Evolutionary conservation across 2,329 filamentous ascomycete species (phyloP), one percentile per base, ranked within the genome.

Genomic region (Phialemoniopsis sp.): DNA sequence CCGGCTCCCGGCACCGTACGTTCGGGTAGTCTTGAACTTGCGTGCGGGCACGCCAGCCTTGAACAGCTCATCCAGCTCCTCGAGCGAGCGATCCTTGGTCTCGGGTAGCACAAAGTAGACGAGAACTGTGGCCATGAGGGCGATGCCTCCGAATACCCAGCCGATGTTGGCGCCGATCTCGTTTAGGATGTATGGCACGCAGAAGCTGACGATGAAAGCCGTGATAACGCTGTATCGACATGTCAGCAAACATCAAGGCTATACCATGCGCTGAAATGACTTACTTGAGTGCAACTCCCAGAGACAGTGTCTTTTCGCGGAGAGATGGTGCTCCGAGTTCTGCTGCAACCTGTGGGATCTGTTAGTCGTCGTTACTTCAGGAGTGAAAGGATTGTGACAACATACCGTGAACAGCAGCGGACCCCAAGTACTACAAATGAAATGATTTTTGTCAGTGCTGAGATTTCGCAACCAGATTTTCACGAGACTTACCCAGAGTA

Each of bases 151-250:
- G 32, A 41, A 41, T 5, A 41, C 34, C 34, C 39, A 37, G 21
- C 39, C 35, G 16, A 41, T 41, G 26, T 41, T 38, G 34, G 39
- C 39, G 17, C 16, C 34, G 35, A 41, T 38, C 17, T 41, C 39
- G 39, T 41, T 37, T 8, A 41, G 26, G 10, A 38, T 41, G 26
- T 41, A 41, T 4, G 34, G 39, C 2, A 41, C 39, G 16, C 39
- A 41, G 16, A 41, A 41, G 31, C 39, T 41, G 35, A 38, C 39
- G 31, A 41, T 34, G 7, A 38, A 41, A 1, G 30, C 39, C 0
- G 35, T 38, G 5, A 41, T 35, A 8, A 41, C 34, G 28, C 35
- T 37, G 28, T 6, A 4, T 14, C n/a, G 8, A 36, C 13, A 29
- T 30, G 9, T 18, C 18, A 36, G 34, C 8, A 10, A 14, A 34